A percentile compares a stretch with the other conserved stretches of the same genome.
Conservation (phyloP, 148 eudicot genomes). For the Persicaria maculosa region DNA sequence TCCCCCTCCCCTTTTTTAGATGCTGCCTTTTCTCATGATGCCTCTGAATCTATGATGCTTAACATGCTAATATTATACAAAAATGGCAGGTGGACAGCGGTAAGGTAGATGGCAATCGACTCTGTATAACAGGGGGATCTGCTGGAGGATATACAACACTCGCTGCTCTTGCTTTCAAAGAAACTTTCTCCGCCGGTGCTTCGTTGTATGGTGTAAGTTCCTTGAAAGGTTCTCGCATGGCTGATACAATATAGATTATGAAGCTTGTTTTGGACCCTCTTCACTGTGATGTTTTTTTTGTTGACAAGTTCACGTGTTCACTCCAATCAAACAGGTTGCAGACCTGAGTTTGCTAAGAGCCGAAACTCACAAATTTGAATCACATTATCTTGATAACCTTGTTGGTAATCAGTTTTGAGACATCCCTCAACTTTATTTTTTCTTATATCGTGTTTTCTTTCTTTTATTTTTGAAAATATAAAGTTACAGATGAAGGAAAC, state of each 20-base stretch:
- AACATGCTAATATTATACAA: background rate
- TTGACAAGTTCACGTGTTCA: background rate
- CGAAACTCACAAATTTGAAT: conserved; percentile 88
- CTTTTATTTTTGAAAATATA: background rate
- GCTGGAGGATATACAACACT: conserved; percentile 97
- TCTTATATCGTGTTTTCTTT: background rate
- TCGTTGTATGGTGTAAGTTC: conserved; percentile 92
- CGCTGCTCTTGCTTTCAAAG: conserved; percentile 90
- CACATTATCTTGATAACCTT: conserved; percentile 67
- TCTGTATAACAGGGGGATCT: conserved; percentile 90
- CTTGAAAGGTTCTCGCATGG: background rate
- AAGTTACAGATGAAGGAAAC: background rate
- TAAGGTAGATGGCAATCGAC: conserved; percentile 62
- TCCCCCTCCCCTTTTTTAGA: background rate
- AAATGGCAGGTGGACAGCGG: conserved; percentile 58
- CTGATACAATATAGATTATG: background rate
- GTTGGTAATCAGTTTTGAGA: conserved; percentile 46
- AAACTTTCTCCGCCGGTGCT: conserved; percentile 84
- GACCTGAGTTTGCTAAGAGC: conserved; percentile 61
- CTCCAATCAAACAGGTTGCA: conserved; percentile 42
- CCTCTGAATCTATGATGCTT: background rate
- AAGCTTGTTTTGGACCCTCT: conserved; percentile 3
- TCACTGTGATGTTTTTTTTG: background rate
- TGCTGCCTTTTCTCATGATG: background rate
- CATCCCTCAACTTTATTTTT: background rate